phyloP scores from a whole-genome alignment of 805 yeast species.

The Ogataea neopini region DNA sequence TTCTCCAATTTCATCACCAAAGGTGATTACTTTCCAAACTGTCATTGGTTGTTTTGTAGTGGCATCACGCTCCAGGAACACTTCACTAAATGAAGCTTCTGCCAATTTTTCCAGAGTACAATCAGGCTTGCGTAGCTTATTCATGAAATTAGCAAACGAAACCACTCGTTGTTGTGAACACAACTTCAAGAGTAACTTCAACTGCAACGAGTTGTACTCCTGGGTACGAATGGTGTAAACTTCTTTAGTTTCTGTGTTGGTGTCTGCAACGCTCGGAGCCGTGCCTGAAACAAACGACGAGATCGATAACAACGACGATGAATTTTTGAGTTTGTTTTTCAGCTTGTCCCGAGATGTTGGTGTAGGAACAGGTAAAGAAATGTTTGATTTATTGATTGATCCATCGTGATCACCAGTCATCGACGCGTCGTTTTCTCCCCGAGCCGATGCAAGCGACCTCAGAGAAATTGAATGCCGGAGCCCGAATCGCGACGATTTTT shows the following conservation, averaged over 20 bases:
- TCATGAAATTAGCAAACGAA: conserved; percentile 35
- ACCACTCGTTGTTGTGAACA: conserved; percentile 37
- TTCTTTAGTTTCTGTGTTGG: conserved; percentile 14
- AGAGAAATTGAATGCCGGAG: conserved; percentile 35
- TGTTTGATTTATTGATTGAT: conserved; percentile 40
- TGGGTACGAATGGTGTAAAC: conserved; percentile 35
- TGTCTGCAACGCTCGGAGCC: conserved; percentile 6
- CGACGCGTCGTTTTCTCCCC: conserved; percentile 20
- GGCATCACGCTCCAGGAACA: conserved; percentile 35
- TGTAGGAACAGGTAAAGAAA: conserved; percentile 61
- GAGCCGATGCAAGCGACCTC: conserved; percentile 26
- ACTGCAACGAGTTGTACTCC: conserved; percentile 37
- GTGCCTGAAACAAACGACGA: conserved; percentile 28
- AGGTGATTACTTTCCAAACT: conserved; percentile 54
- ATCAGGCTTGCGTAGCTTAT: conserved; percentile 19
- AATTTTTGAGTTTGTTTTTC: conserved; percentile 51
- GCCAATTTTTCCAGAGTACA: conserved; percentile 40
- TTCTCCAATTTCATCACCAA: conserved; percentile 44
- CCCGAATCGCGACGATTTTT: conserved; percentile 25
- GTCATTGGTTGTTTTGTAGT: conserved; percentile 29
- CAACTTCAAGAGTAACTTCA: conserved; percentile 36
- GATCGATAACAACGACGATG: conserved; percentile 48
- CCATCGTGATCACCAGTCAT: neutral
- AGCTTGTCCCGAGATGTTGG: conserved; percentile 56
- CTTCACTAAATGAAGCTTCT: conserved; percentile 51